Conservation (phyloP, 139 green algal genomes). For the Pleodorina starrii region DNA sequence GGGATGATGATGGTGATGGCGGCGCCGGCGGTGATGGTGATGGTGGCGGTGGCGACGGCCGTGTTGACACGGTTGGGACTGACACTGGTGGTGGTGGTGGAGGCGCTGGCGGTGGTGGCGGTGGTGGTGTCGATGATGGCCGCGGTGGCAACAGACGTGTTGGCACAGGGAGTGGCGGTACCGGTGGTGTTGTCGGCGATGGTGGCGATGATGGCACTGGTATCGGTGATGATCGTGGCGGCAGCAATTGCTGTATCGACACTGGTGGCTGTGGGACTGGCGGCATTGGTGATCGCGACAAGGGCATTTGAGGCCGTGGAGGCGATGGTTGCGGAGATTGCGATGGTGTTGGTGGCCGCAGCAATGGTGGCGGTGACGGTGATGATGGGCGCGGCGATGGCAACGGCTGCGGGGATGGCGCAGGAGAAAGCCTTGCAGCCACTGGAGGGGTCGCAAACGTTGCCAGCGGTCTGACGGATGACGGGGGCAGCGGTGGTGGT, state of each 20-base stretch:
- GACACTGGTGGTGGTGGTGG: neutral
- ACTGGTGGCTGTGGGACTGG: neutral
- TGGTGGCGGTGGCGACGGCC: neutral
- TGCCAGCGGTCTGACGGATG: too few relatives aligned
- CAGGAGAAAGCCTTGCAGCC: too few relatives aligned
- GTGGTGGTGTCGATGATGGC: neutral
- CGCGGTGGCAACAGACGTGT: neutral
- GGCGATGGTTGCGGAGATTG: neutral
- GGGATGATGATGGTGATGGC: neutral
- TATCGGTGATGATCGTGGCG: neutral
- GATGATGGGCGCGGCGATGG: neutral
- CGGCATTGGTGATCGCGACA: neutral
- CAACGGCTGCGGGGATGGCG: too few relatives aligned
- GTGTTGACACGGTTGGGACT: neutral
- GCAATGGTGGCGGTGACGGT: neutral
- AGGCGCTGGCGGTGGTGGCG: neutral
- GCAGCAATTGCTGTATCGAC: neutral
- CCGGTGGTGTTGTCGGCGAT: neutral
- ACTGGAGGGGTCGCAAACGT: too few relatives aligned
- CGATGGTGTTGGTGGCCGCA: neutral
- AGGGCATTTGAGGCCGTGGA: neutral
- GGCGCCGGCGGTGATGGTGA: neutral
- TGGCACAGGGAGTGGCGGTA: neutral
- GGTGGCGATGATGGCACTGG: neutral
- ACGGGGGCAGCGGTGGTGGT: neutral